Conservation (phyloP, 441 rosid genomes). For the Euphorbia corollata region DNA sequence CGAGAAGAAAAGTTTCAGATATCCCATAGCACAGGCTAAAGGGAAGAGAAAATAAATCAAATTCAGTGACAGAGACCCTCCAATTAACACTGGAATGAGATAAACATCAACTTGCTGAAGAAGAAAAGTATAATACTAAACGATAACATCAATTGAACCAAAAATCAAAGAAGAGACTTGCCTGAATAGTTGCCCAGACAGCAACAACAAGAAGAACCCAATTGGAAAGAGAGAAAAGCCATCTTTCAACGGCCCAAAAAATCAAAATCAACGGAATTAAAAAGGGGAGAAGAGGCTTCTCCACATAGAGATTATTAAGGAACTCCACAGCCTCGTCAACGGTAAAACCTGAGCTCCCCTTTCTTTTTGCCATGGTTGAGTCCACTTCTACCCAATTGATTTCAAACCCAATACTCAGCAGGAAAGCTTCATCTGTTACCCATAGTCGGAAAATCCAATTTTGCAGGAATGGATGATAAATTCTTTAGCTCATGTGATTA, state of each 20-base stretch:
- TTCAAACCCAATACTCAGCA: background rate
- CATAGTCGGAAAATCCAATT: background rate
- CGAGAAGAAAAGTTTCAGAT: background rate
- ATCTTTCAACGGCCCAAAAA: slow-evolving; percentile 77
- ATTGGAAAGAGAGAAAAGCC: slow-evolving; percentile 76
- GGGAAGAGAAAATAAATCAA: background rate
- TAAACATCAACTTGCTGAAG: background rate
- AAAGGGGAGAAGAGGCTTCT: slow-evolving; percentile 54
- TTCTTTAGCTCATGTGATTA: no score
- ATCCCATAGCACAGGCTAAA: background rate
- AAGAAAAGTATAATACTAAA: background rate
- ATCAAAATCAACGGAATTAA: slow-evolving; percentile 52
- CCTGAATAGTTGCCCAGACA: slow-evolving; percentile 93
- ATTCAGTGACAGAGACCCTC: background rate
- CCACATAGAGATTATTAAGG: slow-evolving; percentile 41
- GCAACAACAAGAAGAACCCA: slow-evolving; percentile 89
- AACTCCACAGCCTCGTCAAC: slow-evolving; percentile 44
- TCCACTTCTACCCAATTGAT: background rate
- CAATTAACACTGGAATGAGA: no score
- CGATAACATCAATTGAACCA: background rate
- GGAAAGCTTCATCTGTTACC: background rate
- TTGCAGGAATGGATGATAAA: background rate
- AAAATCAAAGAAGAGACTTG: slow-evolving; percentile 3
- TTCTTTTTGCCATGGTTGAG: slow-evolving; percentile 31
- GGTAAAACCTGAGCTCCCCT: slow-evolving; percentile 30